These are phyloP conservation scores for Ganoderma sinense DNA, from an alignment of 1,284 basidiomycete genomes.

Conservation along the genomic window DNA sequence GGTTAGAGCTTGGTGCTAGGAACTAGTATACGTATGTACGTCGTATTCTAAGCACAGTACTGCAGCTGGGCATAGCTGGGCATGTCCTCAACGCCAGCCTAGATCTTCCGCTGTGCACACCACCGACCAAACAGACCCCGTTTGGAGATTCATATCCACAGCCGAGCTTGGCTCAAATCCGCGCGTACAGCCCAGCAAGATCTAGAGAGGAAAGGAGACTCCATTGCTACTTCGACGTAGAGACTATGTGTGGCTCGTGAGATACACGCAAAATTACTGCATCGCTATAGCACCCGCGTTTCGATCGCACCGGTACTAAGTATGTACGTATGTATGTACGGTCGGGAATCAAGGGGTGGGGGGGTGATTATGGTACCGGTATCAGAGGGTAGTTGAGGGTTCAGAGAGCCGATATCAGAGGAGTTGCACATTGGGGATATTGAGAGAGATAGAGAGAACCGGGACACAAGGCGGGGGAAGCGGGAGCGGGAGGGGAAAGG, in stretches of 20 bases:
- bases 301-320: constrained; percentile 24
- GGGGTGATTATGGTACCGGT: constrained; percentile 34
- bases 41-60: too few species aligned
- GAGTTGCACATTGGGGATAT: neutral
- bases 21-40: too few species aligned
- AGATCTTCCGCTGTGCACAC: too few species aligned
- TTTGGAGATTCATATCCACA: too few species aligned
- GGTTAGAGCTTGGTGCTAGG: too few species aligned
- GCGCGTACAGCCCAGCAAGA: neutral
- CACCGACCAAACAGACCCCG: too few species aligned
- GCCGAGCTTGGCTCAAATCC: neutral
- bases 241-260: constrained; percentile 23
- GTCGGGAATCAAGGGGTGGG: neutral
- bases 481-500: neutral
- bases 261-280: constrained; percentile 33
- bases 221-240: constrained; percentile 27
- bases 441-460: neutral
- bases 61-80: too few species aligned
- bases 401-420: constrained; percentile 5
- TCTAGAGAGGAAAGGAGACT: constrained; percentile 25
- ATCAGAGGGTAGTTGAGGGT: constrained; percentile 22
- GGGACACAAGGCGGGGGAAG: neutral
- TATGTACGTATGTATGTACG: constrained; percentile 1
- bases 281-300: constrained; percentile 31
- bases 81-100: too few species aligned